Evolutionary conservation across 495 filamentous ascomycete genomes (phyloP), one percentile per base, ranked within the genome.

Genomic region (Penicillium waksmanii): DNA sequence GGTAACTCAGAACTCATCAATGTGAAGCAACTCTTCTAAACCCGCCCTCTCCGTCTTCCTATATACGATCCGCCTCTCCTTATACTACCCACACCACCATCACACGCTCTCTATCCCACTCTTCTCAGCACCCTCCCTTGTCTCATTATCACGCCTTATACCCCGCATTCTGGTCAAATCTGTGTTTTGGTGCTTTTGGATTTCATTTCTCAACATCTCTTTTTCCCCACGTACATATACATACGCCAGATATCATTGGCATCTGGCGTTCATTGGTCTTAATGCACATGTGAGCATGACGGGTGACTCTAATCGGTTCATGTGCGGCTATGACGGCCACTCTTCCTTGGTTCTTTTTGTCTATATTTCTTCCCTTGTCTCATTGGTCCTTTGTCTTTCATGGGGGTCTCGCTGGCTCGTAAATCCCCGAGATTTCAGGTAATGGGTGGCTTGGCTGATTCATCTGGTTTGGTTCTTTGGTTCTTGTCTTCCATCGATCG

Each of bases 1-100:
- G 65, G 66, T 38, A 74, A 73, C 33, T 53, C 69, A n/a, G 73
- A 79, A 34, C 62, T 76, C 49, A 72, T 80, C 56, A 66, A 75
- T 33, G 48, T 72, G 13, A 70, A 71, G 51, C 71, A 69, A 51
- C 74, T 81, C 33, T 79, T 81, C 44, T 79, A 65, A 74, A 10
- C 34, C 27, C 11, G 2, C 19, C 19, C 31, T 51, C 31, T 11
- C 17, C 10, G 36, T 56, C 44, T 52, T 53, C 55, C 46, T 15
- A 47, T 43, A 53, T 47, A 21, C 34, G 9, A 17, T 12, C 3
- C 33, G 34, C 33, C 38, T 49, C 40, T 53, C 49, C 15, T 44
- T 44, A 17, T 17, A 19, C 42, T 19, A 5, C 42, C 42, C 17
- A 21, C 42, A 18, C 42, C 42, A 19, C 23, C 6, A 1, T 9